Evolutionary conservation across 2,329 filamentous ascomycete species (phyloP), one percentile per base, ranked within the genome.

Genomic region (Trichoderma semiorbis): DNA sequence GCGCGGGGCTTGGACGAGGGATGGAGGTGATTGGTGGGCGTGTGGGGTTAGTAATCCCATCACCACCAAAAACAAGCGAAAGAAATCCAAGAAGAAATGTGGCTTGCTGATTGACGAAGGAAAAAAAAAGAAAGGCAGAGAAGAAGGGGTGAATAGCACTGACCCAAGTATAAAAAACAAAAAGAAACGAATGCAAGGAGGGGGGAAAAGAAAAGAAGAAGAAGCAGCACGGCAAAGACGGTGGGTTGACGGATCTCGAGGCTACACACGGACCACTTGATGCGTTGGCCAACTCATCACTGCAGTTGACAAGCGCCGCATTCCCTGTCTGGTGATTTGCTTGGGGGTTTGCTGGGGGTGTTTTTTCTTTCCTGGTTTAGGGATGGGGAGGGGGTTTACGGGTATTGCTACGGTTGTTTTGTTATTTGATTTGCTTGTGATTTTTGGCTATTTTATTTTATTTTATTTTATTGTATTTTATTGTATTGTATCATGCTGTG

Each of bases 261-360:
- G 79, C 80, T 81, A 80, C 79, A 81, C 80, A 81, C 79, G 81
- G 80, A 79, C 80, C 81, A 82, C 80, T 80, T 81, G 79, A 80
- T 81, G 80, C 79, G 80, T 81, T 82, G 80, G 80, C 80, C 80
- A 82, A 79, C 80, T 80, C 80, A 82, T 81, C 79, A 79, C 74
- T 82, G 80, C 80, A 91, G 79, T 71, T 77, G 77, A 76, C 78
- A 79, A 78, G 77, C 76, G 77, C 77, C 76, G 71, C 39, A 32
- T 73, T 72, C 74, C 75, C 73, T 74, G 75, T 78, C 75, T 68
- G 70, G 69, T 69, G 71, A 72, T 69, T 71, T 69, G 69, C 68
- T 58, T 69, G 66, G 65, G 32, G 34, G 34, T 36, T 36, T 32
- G 28, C 28, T 60, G 28, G 30, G n/a, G n/a, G 30, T n/a, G 50